Evolutionary conservation across 768 basidiomycete genomes (phyloP).

Genomic region (Leccinum fibrillosum): DNA sequence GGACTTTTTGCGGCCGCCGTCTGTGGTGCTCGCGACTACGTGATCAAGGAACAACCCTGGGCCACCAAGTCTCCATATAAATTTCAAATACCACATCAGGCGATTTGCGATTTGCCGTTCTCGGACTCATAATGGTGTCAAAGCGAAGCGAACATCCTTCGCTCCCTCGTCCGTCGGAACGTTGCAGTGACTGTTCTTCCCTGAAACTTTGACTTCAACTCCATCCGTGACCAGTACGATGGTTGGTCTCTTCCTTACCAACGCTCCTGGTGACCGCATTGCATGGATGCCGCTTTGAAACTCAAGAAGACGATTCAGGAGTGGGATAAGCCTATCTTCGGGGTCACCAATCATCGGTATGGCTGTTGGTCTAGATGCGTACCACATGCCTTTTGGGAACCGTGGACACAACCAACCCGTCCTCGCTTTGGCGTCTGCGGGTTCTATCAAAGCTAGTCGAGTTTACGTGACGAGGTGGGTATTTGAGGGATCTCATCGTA

Average conservation of each 20-base stretch:
- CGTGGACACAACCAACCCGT: slow-evolving; percentile 99
- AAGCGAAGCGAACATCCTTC: slow-evolving; percentile 85
- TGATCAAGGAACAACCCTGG: no score
- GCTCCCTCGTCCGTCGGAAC: slow-evolving; percentile 85
- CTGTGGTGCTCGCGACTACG: no score
- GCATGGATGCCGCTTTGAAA: slow-evolving; percentile 78
- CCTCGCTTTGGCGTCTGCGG: slow-evolving; percentile 84
- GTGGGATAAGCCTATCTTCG: slow-evolving; percentile 94
- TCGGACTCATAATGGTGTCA: slow-evolving; percentile 73
- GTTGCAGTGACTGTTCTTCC: slow-evolving; percentile 94
- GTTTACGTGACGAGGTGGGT: slow-evolving; percentile 94
- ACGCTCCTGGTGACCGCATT: slow-evolving; percentile 96
- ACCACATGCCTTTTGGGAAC: slow-evolving; percentile 99
- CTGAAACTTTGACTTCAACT: slow-evolving; percentile 97
- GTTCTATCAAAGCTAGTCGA: slow-evolving; percentile 91
- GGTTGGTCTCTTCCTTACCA: slow-evolving; percentile 85
- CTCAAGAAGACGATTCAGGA: slow-evolving; percentile 79
- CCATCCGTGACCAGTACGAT: slow-evolving; percentile 84
- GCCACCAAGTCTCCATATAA: no score
- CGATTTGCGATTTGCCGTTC: slow-evolving; percentile 88
- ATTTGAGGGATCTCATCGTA: background rate
- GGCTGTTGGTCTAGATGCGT: slow-evolving; percentile 94
- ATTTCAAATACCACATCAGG: slow-evolving; percentile 38
- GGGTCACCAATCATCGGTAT: slow-evolving; percentile 99
- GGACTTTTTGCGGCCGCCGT: no score